Evolutionary conservation across 2,329 filamentous ascomycete genomes (phyloP), one percentile per base, ranked within the genome.

Genomic region (Microdochium bolleyi): DNA sequence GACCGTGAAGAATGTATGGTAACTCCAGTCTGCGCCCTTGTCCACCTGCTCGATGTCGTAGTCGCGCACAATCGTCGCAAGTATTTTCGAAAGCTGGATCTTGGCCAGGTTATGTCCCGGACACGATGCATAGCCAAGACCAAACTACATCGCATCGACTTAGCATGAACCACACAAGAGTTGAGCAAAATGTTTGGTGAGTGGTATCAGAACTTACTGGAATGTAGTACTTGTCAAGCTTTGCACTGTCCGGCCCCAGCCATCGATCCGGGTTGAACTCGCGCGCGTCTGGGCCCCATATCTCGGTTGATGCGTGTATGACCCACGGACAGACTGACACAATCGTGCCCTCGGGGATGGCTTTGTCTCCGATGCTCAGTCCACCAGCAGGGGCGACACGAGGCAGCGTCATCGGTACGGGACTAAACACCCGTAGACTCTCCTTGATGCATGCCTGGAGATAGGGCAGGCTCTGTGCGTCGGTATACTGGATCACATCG

Each of bases 381-480:
- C 62, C 62, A 14, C 54, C 56, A 14, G 51, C 49, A 13, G 58
- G 53, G 41, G 49, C 56, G 19, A 56, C 54, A 8, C 54, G 51
- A n/a, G 52, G 24, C 16, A 51, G 11, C 4, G 51, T 49, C 51
- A 54, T 49, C 32, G 53, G 50, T 22, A 53, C 53, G 9, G 52
- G 56, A 5, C 34, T 25, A 41, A 59, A 57, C 19, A 64, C 52
- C 16, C 63, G 53, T 37, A 66, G 53, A n/a, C 56, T 52, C 52
- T 64, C 63, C 49, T 62, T 60, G 46, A 64, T 59, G 52, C 60
- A 61, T 19, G 61, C 62, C 22, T 57, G 54, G 38, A 64, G 52
- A 49, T 64, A 65, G 1, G 60, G 58, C n/a, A 64, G 52, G 21
- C 56, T 52, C 44, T 58, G 54, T 16, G 60, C 49, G 19, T 60